Evolutionary conservation across 2,329 filamentous ascomycete genomes (phyloP), one percentile per base, ranked within the genome.

Genomic region (Botrytis elliptica): DNA sequence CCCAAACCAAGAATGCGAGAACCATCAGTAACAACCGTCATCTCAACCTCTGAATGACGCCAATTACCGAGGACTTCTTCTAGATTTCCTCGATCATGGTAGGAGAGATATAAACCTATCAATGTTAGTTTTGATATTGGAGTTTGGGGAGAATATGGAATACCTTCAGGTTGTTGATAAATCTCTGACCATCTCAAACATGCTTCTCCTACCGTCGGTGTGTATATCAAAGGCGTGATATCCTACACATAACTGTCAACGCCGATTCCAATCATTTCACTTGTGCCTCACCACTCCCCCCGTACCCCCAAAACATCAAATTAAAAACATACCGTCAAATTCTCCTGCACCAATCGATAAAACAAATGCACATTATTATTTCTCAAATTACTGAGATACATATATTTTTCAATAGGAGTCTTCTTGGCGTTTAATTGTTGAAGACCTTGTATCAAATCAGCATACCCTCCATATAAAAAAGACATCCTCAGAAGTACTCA

Each of bases 121-220:
- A n/a, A 42, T 4, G n/a, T 74, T 55, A 29, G 14, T 68, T 6
- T n/a, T 40, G 44, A 20, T n/a, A 16, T 33, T 40, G 14, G 10
- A 40, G 1, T 49, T 38, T 40, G 8, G 8, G n/a, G 3, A 46
- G 7, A 40, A n/a, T n/a, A 36, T 3, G 7, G 0, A 29, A 55
- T 76, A 79, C 87, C 90, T 85, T 93, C 91, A 57, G 91, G 90
- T 79, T 91, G 89, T 77, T 90, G 90, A 83, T 91, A 93, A 80
- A 93, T 91, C 80, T 93, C 89, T 71, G 90, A 91, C 91, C 91
- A 93, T 83, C 88, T 87, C 81, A 91, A 85, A 83, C 91, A 93
- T 75, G 91, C 91, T 81, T 93, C 91, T 77, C 91, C 91, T 75
- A 93, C 88, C 75, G 87, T 88, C 40, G 88, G 88, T 44, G 88